Conservation (phyloP, 768 basidiomycete species). For the Rhizopogon vesiculosus region DNA sequence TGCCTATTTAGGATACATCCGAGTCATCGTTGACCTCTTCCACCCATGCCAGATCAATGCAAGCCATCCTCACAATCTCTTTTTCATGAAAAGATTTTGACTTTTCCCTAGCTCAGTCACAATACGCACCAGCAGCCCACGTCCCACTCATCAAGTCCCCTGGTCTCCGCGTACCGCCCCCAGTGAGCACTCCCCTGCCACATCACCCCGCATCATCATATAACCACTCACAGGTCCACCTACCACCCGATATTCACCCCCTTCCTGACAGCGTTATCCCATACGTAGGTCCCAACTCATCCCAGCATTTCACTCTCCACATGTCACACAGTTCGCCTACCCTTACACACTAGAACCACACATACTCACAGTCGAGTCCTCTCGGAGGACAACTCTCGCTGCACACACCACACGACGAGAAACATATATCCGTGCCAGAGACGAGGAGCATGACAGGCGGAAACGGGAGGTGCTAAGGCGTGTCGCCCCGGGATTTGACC, state of each 20-base stretch:
- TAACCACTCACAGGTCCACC: slow-evolving; percentile 53
- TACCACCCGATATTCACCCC: slow-evolving; percentile 92
- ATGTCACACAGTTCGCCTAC: slow-evolving; percentile 78
- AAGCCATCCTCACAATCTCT: neutral
- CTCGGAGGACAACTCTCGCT: slow-evolving; percentile 62
- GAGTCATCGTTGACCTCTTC: no score
- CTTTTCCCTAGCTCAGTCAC: slow-evolving; percentile 37
- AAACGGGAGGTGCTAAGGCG: slow-evolving; percentile 61
- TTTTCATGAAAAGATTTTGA: no score
- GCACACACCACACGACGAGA: slow-evolving; percentile 65
- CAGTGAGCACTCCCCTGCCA: slow-evolving; percentile 39
- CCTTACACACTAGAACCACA: slow-evolving; percentile 93
- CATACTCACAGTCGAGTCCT: slow-evolving; percentile 68
- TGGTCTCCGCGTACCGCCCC: slow-evolving; percentile 78
- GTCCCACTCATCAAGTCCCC: slow-evolving; percentile 93
- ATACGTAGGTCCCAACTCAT: slow-evolving; percentile 54
- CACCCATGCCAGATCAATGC: neutral
- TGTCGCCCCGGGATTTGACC: slow-evolving; percentile 83
- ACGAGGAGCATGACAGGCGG: slow-evolving; percentile 70
- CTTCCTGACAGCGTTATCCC: slow-evolving; percentile 85
- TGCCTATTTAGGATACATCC: no score
- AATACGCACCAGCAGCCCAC: slow-evolving; percentile 69
- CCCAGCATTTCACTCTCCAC: neutral
- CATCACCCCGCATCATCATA: no score
- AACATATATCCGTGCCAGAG: slow-evolving; percentile 62